Evolutionary conservation across 495 filamentous ascomycete species (phyloP).

Genomic region (Penicillium canariense): DNA sequence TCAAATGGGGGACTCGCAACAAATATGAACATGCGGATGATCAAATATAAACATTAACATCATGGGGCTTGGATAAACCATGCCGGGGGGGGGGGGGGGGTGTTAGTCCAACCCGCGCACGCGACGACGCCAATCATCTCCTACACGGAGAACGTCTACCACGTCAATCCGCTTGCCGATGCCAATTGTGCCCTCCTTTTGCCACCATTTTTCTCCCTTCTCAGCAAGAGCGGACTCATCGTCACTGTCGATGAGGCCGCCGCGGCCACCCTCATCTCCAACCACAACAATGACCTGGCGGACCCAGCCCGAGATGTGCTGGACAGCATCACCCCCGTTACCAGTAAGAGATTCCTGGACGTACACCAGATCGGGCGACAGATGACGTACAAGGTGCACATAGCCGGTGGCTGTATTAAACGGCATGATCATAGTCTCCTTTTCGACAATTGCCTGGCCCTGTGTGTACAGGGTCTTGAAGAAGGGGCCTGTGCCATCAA

Average conservation of each 20-base stretch:
- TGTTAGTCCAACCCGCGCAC: slow-evolving; percentile 67
- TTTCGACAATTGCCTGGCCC: slow-evolving; percentile 72
- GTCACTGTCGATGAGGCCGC: slow-evolving; percentile 86
- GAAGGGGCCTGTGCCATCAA: slow-evolving; percentile 45
- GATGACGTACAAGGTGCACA: slow-evolving; percentile 77
- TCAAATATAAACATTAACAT: slow-evolving; percentile 31
- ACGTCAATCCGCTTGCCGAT: slow-evolving; percentile 83
- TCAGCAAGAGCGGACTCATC: slow-evolving; percentile 65
- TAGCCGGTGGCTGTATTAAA: slow-evolving; percentile 77
- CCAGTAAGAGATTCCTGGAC: slow-evolving; percentile 77
- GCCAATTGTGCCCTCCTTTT: slow-evolving; percentile 74
- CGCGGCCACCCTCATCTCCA: slow-evolving; percentile 77
- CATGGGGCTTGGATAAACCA: slow-evolving; percentile 5
- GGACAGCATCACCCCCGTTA: slow-evolving; percentile 63
- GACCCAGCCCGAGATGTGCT: slow-evolving; percentile 78
- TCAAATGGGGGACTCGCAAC: slow-evolving; percentile 17
- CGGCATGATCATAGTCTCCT: slow-evolving; percentile 79
- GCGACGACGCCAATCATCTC: slow-evolving; percentile 80
- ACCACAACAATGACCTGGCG: slow-evolving; percentile 81
- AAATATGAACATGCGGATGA: slow-evolving; percentile 33
- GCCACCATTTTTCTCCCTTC: slow-evolving; percentile 73
- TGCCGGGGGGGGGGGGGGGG: background rate
- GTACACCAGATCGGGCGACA: slow-evolving; percentile 80
- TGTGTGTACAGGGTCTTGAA: slow-evolving; percentile 77
- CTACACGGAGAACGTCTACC: slow-evolving; percentile 71